phyloP scores from a whole-genome alignment of 768 basidiomycete species.

The Phanerodontia chrysosporium region DNA sequence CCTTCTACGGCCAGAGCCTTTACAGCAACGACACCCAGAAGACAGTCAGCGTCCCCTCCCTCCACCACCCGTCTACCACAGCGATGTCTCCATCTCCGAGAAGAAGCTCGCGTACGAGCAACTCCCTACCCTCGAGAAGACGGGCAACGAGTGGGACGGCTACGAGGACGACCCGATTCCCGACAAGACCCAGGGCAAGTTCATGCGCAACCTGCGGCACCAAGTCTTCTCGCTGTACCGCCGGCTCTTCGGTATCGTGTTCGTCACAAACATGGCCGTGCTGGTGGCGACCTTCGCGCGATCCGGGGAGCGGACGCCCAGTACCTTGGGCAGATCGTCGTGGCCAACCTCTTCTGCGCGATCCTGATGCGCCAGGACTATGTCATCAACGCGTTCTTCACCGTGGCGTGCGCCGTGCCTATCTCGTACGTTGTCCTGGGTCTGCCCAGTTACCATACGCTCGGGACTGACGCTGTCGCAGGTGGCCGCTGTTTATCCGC shows the following conservation, averaged over 20 bases:
- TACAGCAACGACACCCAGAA: slow-evolving; percentile 18
- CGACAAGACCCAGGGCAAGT: slow-evolving; percentile 44
- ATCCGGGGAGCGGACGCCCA: slow-evolving; percentile 25
- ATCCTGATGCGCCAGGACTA: slow-evolving; percentile 48
- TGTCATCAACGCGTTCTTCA: slow-evolving; percentile 56
- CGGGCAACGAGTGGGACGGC: slow-evolving; percentile 54
- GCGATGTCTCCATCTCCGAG: slow-evolving; percentile 28
- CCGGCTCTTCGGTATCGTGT: slow-evolving; percentile 50
- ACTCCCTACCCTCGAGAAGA: slow-evolving; percentile 22
- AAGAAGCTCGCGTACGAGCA: slow-evolving; percentile 21
- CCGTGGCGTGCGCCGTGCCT: slow-evolving; percentile 46
- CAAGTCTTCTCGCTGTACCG: slow-evolving; percentile 53
- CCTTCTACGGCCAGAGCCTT: slow-evolving; percentile 18
- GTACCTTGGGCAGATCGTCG: slow-evolving; percentile 34
- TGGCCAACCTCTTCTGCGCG: slow-evolving; percentile 38
- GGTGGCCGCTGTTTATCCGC: slow-evolving; percentile 54
- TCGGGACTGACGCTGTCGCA: slow-evolving; percentile 27
- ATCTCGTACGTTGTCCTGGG: slow-evolving; percentile 35
- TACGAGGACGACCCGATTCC: slow-evolving; percentile 49
- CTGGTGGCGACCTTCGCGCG: slow-evolving; percentile 34
- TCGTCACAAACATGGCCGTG: slow-evolving; percentile 44
- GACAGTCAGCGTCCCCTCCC: slow-evolving; percentile 16
- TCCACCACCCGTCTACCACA: slow-evolving; percentile 25
- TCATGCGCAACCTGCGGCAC: slow-evolving; percentile 50
- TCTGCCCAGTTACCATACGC: neutral